These are phyloP conservation scores for Ogataea trehaloabstinens DNA, from an alignment of 805 yeast species.

Conservation along the genomic window DNA sequence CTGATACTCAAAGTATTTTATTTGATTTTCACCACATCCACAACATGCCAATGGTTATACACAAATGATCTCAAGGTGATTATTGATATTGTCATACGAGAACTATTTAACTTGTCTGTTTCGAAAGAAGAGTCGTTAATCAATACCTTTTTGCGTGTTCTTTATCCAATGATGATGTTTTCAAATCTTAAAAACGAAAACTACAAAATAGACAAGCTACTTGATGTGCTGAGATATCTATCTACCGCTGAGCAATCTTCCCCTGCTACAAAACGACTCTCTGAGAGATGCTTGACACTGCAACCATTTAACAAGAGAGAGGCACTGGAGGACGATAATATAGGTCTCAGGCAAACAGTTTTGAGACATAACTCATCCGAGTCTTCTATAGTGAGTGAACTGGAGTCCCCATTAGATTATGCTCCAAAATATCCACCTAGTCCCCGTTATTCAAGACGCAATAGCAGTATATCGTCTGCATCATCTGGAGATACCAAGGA, in stretches of 20 bases:
- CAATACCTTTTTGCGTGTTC: conserved; percentile 69
- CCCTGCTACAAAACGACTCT: conserved; percentile 40
- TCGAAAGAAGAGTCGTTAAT: conserved; percentile 56
- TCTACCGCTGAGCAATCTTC: conserved; percentile 35
- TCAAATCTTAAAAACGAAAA: conserved; percentile 56
- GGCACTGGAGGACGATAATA: background rate
- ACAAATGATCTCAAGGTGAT: conserved; percentile 82
- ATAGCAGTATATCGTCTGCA: conserved; percentile 14
- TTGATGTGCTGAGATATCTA: conserved; percentile 49
- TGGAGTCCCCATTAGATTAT: conserved; percentile 11
- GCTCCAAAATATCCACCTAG: conserved; percentile 7
- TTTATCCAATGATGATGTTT: conserved; percentile 66
- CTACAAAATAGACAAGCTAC: conserved; percentile 58
- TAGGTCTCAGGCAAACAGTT: conserved; percentile 3
- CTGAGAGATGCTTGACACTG: conserved; percentile 35
- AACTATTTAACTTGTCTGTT: conserved; percentile 62
- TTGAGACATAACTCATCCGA: conserved; percentile 13
- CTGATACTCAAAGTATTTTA: conserved; percentile 78
- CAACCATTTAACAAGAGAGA: conserved; percentile 15
- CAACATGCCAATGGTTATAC: conserved; percentile 67
- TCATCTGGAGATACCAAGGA: conserved; percentile 16
- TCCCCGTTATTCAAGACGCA: conserved; percentile 5
- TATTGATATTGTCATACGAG: conserved; percentile 79
- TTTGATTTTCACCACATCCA: conserved; percentile 63
- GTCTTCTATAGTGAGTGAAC: conserved; percentile 16